Evolutionary conservation across 768 basidiomycete species (phyloP), one percentile per base, ranked within the genome.

Genomic region (Suillus decipiens): DNA sequence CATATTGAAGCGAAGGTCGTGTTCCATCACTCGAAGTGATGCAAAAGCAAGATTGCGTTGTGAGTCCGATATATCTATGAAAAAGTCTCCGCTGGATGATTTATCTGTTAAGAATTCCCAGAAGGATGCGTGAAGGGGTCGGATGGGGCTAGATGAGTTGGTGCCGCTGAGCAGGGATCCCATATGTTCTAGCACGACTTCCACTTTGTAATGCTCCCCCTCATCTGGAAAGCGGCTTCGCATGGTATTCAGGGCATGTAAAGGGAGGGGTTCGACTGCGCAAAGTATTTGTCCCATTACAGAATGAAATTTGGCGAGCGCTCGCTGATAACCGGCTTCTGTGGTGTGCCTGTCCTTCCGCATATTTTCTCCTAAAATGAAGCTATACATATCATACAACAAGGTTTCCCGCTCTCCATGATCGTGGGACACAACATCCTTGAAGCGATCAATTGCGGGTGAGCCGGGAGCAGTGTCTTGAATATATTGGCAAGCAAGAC

Each of bases 1-100:
- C 15, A 80, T 77, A 60, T 79, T 77, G 68, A 80, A 79, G 57
- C 64, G 60, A 34, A 78, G 73, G 3, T 59, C 64, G 5, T 61
- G 48, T 9, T 72, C 64, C 78, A 79, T 73, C 12, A 72, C 59
- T 2, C 59, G 54, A 2, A 80, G 58, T 12, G 67, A 73, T 10
- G 54, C 61, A 36, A 56, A 24, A 19, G 64, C 64, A 22, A 67
- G 42, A 15, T 37, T 15, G 19, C 45, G 6, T 11, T 62, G 51
- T 5, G n/a, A 14, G 1, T n/a, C 17, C 11, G 31, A 17, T 33
- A 51, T 41, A 34, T 67, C 65, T 12, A 67, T 55, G 54, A 24
- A 64, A 50, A 67, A 72, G 14, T 61, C 37, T 24, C 48, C 48
- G 42, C 69, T 67, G 5, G 64, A 63, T 12, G 43, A 43, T 53